Evolutionary conservation across 2,329 filamentous ascomycete species (phyloP).

Genomic region (Parafenestella ontariensis): DNA sequence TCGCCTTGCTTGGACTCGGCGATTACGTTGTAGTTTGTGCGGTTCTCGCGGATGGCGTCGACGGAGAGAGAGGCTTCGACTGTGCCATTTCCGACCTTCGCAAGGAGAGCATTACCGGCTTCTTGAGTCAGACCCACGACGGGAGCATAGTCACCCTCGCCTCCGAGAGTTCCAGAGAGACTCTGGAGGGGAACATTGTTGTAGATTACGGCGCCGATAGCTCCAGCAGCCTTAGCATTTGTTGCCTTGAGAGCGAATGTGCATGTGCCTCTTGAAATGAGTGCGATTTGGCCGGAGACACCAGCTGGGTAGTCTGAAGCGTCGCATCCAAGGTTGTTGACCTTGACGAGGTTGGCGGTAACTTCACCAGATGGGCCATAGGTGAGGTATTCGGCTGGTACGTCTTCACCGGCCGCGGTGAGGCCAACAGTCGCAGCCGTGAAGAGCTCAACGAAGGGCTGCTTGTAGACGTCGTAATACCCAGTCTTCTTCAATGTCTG

Average conservation of each 20-base stretch:
- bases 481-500: slow-evolving; percentile 37
- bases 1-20: slow-evolving; percentile 51
- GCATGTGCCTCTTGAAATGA: slow-evolving; percentile 72
- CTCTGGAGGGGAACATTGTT: slow-evolving; percentile 67
- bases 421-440: slow-evolving; percentile 38
- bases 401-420: slow-evolving; percentile 30
- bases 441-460: slow-evolving; percentile 46
- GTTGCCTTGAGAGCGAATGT: slow-evolving; percentile 72
- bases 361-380: slow-evolving; percentile 71
- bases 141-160: slow-evolving; percentile 62
- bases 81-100: slow-evolving; percentile 58
- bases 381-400: slow-evolving; percentile 39
- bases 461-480: slow-evolving; percentile 45
- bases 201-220: slow-evolving; percentile 73
- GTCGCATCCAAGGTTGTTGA: slow-evolving; percentile 69
- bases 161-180: slow-evolving; percentile 72
- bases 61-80: slow-evolving; percentile 47
- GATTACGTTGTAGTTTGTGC: slow-evolving; percentile 53
- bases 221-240: slow-evolving; percentile 70
- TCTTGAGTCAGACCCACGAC: slow-evolving; percentile 71
- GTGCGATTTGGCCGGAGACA: slow-evolving; percentile 68
- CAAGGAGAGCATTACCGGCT: slow-evolving; percentile 63
- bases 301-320: slow-evolving; percentile 65
- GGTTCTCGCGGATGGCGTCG: slow-evolving; percentile 54
- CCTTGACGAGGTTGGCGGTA: slow-evolving; percentile 66